phyloP scores from a whole-genome alignment of 495 filamentous ascomycete species.

The Podospora appendiculata region DNA sequence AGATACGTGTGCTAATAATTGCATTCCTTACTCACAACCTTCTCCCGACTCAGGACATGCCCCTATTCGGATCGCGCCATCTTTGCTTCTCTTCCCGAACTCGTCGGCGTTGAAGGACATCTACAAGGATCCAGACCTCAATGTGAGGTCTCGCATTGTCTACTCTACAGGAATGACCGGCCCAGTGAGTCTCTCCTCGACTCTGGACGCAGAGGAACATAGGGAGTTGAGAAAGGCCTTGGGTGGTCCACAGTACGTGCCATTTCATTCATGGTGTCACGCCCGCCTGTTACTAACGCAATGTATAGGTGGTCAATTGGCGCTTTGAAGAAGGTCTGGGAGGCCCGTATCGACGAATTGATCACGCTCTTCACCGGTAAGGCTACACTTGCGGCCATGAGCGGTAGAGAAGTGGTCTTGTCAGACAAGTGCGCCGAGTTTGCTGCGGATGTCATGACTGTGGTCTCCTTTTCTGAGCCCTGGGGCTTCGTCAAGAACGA shows the following conservation, averaged over 20 bases:
- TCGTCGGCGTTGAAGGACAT: constrained; percentile 1
- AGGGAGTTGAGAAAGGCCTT: constrained; percentile 3
- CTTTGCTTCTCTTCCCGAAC: constrained; percentile 4
- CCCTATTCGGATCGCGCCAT: constrained; percentile 1
- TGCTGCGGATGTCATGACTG: constrained; percentile 10
- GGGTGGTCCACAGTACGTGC: not conserved
- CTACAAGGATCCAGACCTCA: constrained; percentile 1
- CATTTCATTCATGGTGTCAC: too few species aligned
- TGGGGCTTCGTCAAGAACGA: constrained; percentile 6
- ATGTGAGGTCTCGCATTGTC: not conserved
- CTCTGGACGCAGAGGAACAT: constrained; percentile 2
- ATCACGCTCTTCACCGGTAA: constrained; percentile 2
- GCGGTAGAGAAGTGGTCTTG: not conserved
- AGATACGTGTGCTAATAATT: not conserved
- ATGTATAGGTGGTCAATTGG: constrained; percentile 1
- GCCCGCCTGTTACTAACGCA: too few species aligned
- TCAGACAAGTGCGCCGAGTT: constrained; percentile 6
- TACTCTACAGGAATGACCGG: constrained; percentile 1
- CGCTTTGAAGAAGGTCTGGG: constrained; percentile 37
- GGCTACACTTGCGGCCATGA: not conserved
- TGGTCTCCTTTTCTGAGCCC: constrained; percentile 1
- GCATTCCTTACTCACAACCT: not conserved
- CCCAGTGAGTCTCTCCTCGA: constrained; percentile 1
- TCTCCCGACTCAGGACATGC: not conserved
- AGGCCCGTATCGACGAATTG: constrained; percentile 42